These are phyloP conservation scores for Leucosporidium creatinivorum DNA, from an alignment of 768 basidiomycete genomes.

Conservation along the genomic window DNA sequence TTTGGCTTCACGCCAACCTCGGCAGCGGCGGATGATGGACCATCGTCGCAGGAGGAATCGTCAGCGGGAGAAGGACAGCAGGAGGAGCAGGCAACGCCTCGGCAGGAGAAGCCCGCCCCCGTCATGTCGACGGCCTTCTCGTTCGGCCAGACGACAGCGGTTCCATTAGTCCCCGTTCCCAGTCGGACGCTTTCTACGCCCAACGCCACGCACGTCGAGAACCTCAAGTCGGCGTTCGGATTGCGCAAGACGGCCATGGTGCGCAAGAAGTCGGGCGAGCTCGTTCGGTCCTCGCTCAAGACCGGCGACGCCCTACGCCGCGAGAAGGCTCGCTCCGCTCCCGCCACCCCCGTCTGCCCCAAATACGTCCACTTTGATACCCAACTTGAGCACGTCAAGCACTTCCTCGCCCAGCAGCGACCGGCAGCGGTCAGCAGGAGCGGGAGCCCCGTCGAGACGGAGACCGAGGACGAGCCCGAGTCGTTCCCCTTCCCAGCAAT, in stretches of 20 bases:
- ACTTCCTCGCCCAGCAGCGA: slow-evolving; percentile 90
- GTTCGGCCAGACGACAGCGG: neutral
- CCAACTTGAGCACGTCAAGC: slow-evolving; percentile 85
- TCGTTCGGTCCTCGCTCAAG: slow-evolving; percentile 86
- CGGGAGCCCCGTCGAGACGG: slow-evolving; percentile 65
- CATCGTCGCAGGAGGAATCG: slow-evolving; percentile 24
- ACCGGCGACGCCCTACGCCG: slow-evolving; percentile 45
- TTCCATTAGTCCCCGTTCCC: neutral
- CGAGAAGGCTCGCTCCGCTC: slow-evolving; percentile 57
- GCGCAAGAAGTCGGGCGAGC: slow-evolving; percentile 90
- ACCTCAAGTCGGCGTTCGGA: neutral
- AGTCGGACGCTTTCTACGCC: neutral
- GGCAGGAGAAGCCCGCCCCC: neutral
- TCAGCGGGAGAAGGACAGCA: neutral
- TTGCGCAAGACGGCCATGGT: slow-evolving; percentile 46
- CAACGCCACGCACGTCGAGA: slow-evolving; percentile 7
- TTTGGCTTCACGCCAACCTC: slow-evolving; percentile 10
- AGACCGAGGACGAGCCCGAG: slow-evolving; percentile 46
- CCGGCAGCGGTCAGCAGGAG: slow-evolving; percentile 86
- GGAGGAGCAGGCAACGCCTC: slow-evolving; percentile 9
- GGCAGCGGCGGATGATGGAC: slow-evolving; percentile 10
- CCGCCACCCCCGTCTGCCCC: slow-evolving; percentile 62
- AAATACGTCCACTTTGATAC: slow-evolving; percentile 91
- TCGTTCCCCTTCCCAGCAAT: slow-evolving; percentile 44
- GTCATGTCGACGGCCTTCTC: slow-evolving; percentile 10